A percentile compares a stretch with the other conserved stretches of the same genome.
phyloP scores from a whole-genome alignment of 2,329 filamentous ascomycete species.

The Gaeumannomyces tritici region DNA sequence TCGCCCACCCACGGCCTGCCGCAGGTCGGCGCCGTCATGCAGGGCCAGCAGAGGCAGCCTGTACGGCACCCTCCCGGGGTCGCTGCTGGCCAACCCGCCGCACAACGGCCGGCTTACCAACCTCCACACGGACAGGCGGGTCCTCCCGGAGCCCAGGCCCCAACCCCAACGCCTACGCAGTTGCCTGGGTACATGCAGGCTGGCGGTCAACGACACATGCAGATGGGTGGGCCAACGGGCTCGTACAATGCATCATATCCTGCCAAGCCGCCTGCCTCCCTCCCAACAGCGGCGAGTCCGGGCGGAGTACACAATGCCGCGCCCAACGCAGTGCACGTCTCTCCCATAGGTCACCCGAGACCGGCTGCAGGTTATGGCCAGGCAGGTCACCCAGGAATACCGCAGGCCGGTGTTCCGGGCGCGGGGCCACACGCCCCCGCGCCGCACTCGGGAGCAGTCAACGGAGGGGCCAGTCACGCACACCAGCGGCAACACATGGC shows the following conservation, averaged over 20 bases:
- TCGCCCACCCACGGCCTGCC: slow-evolving; percentile 7
- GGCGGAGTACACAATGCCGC: neutral
- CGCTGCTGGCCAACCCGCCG: slow-evolving; percentile 5
- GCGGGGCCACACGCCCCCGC: neutral
- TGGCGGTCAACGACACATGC: slow-evolving; percentile 11
- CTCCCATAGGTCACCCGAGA: neutral
- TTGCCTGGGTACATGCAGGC: slow-evolving; percentile 15
- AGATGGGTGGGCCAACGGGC: slow-evolving; percentile 13
- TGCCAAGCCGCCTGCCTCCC: slow-evolving; percentile 14
- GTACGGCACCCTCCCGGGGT: slow-evolving; percentile 11
- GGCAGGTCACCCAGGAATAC: neutral
- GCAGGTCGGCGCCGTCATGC: neutral
- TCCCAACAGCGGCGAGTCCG: neutral
- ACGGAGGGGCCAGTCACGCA: neutral
- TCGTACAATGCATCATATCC: slow-evolving; percentile 21
- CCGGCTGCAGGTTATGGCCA: neutral
- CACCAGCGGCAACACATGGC: neutral
- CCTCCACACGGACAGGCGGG: slow-evolving; percentile 2
- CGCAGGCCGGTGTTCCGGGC: neutral
- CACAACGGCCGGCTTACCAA: slow-evolving; percentile 10
- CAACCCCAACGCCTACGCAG: slow-evolving; percentile 14
- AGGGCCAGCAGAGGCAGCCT: slow-evolving; percentile 6
- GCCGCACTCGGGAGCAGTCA: neutral
- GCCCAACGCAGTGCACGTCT: neutral
- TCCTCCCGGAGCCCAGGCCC: slow-evolving; percentile 12